Percentiles rank a stretch among this genome's conserved stretches.
phyloP scores from a whole-genome alignment of 1,139 yeast species.

The Yamadazyma triangularis region DNA sequence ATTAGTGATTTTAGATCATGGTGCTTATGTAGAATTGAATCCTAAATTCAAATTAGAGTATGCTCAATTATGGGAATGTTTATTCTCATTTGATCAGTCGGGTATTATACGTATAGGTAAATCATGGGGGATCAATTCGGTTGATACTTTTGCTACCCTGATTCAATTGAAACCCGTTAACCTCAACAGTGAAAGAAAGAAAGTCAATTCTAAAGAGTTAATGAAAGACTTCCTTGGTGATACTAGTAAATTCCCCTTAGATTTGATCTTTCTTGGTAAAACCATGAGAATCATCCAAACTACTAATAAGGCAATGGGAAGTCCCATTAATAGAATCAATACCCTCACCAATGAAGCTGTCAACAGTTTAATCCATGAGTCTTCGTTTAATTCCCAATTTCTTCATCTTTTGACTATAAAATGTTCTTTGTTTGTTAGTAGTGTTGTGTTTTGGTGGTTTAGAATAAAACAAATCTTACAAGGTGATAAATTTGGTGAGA shows the following conservation, averaged over 20 bases:
- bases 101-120: slow-evolving; percentile 47
- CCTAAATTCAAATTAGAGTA: slow-evolving; percentile 53
- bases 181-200: slow-evolving; percentile 16
- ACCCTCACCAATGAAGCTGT: slow-evolving; percentile 56
- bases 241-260: slow-evolving; percentile 62
- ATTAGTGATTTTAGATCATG: slow-evolving; percentile 71
- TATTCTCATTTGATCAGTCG: slow-evolving; percentile 49
- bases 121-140: slow-evolving; percentile 70
- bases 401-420: slow-evolving; percentile 27
- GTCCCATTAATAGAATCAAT: slow-evolving; percentile 70
- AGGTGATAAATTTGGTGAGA: slow-evolving; percentile 29
- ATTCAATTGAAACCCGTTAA: slow-evolving; percentile 47
- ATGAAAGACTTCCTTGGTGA: slow-evolving; percentile 48
- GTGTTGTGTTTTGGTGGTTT: slow-evolving; percentile 35
- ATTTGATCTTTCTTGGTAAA: slow-evolving; percentile 60
- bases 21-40: slow-evolving; percentile 56
- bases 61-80: slow-evolving; percentile 57
- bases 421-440: slow-evolving; percentile 38
- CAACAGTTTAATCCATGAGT: slow-evolving; percentile 14
- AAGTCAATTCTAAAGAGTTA: slow-evolving; percentile 8
- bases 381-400: slow-evolving; percentile 16
- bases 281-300: slow-evolving; percentile 74
- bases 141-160: slow-evolving; percentile 60
- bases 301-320: slow-evolving; percentile 59
- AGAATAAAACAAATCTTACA: slow-evolving; percentile 35